A percentile compares a stretch with the other conserved stretches of the same genome.
These are phyloP conservation scores for Croton setiger DNA, from an alignment of 441 rosid genomes.

Conservation along the genomic window DNA sequence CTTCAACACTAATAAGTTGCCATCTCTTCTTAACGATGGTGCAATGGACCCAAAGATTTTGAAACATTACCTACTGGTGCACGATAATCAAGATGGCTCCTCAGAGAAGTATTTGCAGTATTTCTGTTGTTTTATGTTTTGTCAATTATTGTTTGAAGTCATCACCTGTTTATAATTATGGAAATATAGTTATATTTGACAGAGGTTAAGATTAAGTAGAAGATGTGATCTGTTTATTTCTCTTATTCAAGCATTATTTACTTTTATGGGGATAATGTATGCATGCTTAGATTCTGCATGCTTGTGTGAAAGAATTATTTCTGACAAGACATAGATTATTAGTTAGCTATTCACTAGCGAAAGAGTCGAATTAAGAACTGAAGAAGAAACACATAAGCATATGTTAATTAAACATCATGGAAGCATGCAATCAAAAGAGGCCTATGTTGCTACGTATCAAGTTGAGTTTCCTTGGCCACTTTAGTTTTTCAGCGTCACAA, in stretches of 20 bases:
- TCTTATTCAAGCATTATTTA: not conserved
- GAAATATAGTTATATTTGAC: not conserved
- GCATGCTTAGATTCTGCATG: not conserved
- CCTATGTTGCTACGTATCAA: not conserved
- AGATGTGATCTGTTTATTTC: not conserved
- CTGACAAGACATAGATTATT: not conserved
- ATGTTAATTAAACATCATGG: not conserved
- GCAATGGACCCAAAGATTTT: conserved; percentile 92
- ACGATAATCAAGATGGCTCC: conserved; percentile 82
- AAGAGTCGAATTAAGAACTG: not conserved
- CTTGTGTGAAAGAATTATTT: not conserved
- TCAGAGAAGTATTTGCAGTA: conserved; percentile 64
- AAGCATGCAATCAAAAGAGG: not conserved
- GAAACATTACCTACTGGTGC: conserved; percentile 86
- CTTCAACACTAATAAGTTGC: conserved; percentile 73
- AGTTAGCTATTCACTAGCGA: not conserved
- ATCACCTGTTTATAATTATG: not conserved
- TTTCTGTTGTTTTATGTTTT: conserved; percentile 20
- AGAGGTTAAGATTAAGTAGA: not conserved
- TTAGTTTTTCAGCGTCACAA: not conserved
- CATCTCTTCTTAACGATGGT: conserved; percentile 85
- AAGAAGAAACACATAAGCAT: not conserved
- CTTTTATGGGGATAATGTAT: not conserved
- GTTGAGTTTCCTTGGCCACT: not conserved
- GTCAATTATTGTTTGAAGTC: not conserved